A percentile compares a stretch with the other conserved stretches of the same genome.
Conservation (phyloP, 805 yeast species). For the Saturnispora hagleri region DNA sequence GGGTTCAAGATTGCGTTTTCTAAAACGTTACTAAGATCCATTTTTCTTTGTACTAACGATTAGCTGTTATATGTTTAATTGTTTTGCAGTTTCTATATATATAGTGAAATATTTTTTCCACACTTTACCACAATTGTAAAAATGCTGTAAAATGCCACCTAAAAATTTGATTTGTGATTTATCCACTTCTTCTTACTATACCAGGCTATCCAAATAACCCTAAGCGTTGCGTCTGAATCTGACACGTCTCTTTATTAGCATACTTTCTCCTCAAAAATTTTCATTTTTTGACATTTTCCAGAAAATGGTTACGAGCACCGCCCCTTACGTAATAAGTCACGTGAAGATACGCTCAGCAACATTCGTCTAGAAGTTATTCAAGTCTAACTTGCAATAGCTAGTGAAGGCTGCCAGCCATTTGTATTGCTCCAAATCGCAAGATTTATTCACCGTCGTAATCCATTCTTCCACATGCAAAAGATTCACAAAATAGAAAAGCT, state of each 20-base stretch:
- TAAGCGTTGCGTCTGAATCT: neutral
- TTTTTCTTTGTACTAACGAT: conserved; percentile 13
- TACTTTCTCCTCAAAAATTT: neutral
- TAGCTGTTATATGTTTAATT: neutral
- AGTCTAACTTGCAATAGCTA: neutral
- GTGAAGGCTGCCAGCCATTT: neutral
- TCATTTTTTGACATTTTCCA: neutral
- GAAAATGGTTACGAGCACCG: conserved; percentile 5
- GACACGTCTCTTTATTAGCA: neutral
- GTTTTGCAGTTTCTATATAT: neutral
- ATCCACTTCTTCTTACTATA: neutral
- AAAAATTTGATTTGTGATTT: neutral
- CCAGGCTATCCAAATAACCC: neutral
- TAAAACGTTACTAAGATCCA: conserved; percentile 62
- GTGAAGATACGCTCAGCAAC: conserved; percentile 4
- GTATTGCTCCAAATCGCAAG: conserved; percentile 7
- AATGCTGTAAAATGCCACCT: neutral
- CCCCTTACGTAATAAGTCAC: neutral
- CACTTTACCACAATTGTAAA: neutral
- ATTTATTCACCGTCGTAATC: conserved; percentile 70
- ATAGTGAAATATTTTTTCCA: neutral
- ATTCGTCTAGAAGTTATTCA: neutral
- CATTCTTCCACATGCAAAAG: conserved; percentile 41
- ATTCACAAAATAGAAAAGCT: conserved; percentile 57
- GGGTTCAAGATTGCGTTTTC: conserved; percentile 72